Percentiles rank a stretch among this genome's conserved stretches.
Evolutionary conservation across 805 yeast genomes (phyloP).

Genomic region (Groenewaldozyma salmanticensis): DNA sequence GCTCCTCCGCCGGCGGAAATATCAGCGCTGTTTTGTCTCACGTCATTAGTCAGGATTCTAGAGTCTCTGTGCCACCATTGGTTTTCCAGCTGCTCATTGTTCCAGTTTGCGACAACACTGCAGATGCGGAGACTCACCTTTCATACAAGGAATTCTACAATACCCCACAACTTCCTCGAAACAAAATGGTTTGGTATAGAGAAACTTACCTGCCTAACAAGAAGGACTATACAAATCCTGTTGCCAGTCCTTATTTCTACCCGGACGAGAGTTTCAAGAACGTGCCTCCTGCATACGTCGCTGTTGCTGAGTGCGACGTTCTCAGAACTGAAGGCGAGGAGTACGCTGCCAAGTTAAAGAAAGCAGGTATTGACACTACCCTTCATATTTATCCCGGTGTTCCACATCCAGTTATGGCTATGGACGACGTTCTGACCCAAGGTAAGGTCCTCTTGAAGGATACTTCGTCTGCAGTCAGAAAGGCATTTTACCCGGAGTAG

Average conservation of each 20-base stretch:
- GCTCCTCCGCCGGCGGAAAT: constrained; percentile 39
- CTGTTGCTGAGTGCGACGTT: constrained; percentile 37
- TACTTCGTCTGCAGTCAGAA: constrained; percentile 9
- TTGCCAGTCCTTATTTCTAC: constrained; percentile 35
- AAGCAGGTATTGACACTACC: constrained; percentile 25
- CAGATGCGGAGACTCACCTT: constrained; percentile 28
- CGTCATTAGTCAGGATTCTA: constrained; percentile 16
- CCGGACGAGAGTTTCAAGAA: constrained; percentile 31
- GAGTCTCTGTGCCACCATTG: constrained; percentile 27
- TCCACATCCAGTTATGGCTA: constrained; percentile 42
- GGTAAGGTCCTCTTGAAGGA: constrained; percentile 10
- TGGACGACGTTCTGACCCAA: constrained; percentile 31
- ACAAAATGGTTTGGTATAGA: constrained; percentile 39
- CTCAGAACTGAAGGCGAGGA: constrained; percentile 36
- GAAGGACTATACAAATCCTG: constrained; percentile 24
- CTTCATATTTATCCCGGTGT: constrained; percentile 30
- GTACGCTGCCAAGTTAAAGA: constrained; percentile 31
- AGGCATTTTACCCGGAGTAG: constrained; percentile 5
- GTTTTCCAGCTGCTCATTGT: constrained; percentile 35
- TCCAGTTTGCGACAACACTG: constrained; percentile 17
- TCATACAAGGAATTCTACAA: constrained; percentile 29
- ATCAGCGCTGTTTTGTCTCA: constrained; percentile 26
- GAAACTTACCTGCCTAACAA: constrained; percentile 32
- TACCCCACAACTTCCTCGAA: constrained; percentile 34
- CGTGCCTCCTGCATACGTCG: constrained; percentile 34